A percentile compares a stretch with the other conserved stretches of the same genome.
Conservation (phyloP, 306 rosid species). For the Inga oerstediana region DNA sequence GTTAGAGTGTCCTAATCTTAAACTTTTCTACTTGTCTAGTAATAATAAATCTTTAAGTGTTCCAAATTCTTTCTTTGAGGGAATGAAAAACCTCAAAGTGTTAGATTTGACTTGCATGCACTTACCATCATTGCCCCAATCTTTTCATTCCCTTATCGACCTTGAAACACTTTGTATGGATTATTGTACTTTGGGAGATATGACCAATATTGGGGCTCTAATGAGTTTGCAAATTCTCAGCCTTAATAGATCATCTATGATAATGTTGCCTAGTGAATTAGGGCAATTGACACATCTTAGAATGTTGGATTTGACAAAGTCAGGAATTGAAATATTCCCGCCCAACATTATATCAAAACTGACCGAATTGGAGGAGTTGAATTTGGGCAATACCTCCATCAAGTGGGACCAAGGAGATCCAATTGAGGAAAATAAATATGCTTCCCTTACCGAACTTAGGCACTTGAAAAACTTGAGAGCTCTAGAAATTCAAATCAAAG, state of each 20-base stretch:
- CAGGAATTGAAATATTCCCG: neutral
- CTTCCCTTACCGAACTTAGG: slow-evolving; percentile 1
- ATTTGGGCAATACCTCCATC: neutral
- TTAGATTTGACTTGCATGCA: neutral
- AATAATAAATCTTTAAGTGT: too few species aligned
- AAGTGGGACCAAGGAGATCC: slow-evolving; percentile 6
- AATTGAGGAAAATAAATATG: neutral
- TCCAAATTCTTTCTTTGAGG: neutral
- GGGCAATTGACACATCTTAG: neutral
- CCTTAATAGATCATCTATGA: neutral
- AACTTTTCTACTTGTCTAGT: neutral
- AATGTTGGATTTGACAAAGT: neutral
- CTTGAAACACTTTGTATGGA: neutral
- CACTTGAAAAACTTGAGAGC: neutral
- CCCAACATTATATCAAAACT: neutral
- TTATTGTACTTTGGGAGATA: neutral
- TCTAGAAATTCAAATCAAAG: neutral
- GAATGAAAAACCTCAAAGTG: slow-evolving; percentile 1
- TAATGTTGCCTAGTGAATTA: neutral
- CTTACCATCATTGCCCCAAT: neutral
- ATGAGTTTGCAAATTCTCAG: neutral
- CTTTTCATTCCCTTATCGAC: neutral
- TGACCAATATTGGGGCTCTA: neutral
- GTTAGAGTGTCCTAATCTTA: neutral
- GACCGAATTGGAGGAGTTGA: neutral